Percentiles rank a stretch among this genome's conserved stretches.
phyloP scores from a whole-genome alignment of 164 flowering plant species.

The Macadamia integrifolia region DNA sequence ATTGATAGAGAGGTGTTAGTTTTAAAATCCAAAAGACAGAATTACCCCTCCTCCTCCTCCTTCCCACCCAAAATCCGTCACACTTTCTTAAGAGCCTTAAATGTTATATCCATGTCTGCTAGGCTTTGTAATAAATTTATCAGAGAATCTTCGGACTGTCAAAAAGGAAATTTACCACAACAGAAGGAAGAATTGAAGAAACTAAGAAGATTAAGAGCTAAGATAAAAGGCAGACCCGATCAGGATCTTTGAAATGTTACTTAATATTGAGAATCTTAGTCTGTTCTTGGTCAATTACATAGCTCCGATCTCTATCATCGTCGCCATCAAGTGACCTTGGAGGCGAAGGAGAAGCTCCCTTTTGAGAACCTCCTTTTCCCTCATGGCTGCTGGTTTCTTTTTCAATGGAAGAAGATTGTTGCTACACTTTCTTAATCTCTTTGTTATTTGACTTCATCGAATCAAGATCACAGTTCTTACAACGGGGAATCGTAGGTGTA shows the following conservation, averaged over 20 bases:
- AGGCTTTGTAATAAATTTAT: too few relatives aligned
- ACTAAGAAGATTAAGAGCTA: neutral
- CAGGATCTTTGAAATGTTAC: slow-evolving; percentile 70
- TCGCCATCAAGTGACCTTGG: slow-evolving; percentile 19
- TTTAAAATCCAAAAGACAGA: too few relatives aligned
- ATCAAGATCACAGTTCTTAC: slow-evolving; percentile 36
- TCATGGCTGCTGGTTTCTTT: neutral
- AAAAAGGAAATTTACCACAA: too few relatives aligned
- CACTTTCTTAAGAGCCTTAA: too few relatives aligned
- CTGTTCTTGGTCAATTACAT: slow-evolving; percentile 51
- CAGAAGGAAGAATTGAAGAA: too few relatives aligned
- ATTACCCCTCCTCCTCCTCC: too few relatives aligned
- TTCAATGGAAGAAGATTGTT: too few relatives aligned
- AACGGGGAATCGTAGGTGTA: slow-evolving; percentile 22
- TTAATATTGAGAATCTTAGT: slow-evolving; percentile 57
- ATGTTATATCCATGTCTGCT: too few relatives aligned
- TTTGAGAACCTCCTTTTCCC: neutral
- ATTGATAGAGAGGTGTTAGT: too few relatives aligned
- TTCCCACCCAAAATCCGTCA: too few relatives aligned
- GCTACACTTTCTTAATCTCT: too few relatives aligned
- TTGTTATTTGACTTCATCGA: slow-evolving; percentile 1
- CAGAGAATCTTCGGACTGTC: too few relatives aligned
- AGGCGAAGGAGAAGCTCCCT: slow-evolving; percentile 28
- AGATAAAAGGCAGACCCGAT: slow-evolving; percentile 45
- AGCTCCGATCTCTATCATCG: slow-evolving; percentile 14